Evolutionary conservation across 345 rosid genomes (phyloP).

Genomic region (Camelina neglecta): DNA sequence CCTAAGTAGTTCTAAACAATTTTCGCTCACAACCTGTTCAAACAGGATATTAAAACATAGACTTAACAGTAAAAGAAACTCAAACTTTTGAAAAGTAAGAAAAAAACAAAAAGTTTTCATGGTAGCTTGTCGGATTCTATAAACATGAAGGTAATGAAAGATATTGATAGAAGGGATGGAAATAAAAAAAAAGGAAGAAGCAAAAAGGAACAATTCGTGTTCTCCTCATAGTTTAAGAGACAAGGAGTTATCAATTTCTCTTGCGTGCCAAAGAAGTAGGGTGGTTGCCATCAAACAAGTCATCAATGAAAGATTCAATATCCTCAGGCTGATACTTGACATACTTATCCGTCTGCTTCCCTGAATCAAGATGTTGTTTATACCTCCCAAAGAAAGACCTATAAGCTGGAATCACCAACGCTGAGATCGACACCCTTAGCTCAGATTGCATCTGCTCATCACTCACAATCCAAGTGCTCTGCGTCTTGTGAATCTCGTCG

Average conservation of each 20-base stretch:
- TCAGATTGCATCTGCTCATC: slow-evolving; percentile 91
- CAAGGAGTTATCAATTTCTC: slow-evolving; percentile 36
- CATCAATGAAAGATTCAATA: slow-evolving; percentile 69
- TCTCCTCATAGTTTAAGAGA: slow-evolving; percentile 8
- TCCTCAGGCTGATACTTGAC: slow-evolving; percentile 89
- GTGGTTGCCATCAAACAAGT: slow-evolving; percentile 81
- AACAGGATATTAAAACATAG: slow-evolving; percentile 18
- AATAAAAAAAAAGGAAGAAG: background rate
- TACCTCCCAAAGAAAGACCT: slow-evolving; percentile 77
- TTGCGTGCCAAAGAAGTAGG: slow-evolving; percentile 56
- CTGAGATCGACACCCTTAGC: slow-evolving; percentile 79
- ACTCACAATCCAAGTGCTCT: slow-evolving; percentile 83
- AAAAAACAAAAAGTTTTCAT: slow-evolving; percentile 28
- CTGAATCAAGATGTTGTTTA: slow-evolving; percentile 62
- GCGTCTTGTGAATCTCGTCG: slow-evolving; percentile 88
- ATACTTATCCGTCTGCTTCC: slow-evolving; percentile 75
- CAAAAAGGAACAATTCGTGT: slow-evolving; percentile 22
- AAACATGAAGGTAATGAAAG: slow-evolving; percentile 36
- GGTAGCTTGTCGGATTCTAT: slow-evolving; percentile 40
- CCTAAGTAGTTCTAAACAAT: slow-evolving; percentile 21
- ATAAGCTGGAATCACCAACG: slow-evolving; percentile 87
- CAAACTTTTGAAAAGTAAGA: slow-evolving; percentile 1
- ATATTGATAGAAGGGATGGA: slow-evolving; percentile 13
- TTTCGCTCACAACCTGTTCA: slow-evolving; percentile 3
- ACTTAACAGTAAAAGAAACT: background rate